A percentile compares a stretch with the other conserved stretches of the same genome.
These are phyloP conservation scores for Leccinum uliginosum DNA, from an alignment of 768 basidiomycete genomes.

Conservation along the genomic window DNA sequence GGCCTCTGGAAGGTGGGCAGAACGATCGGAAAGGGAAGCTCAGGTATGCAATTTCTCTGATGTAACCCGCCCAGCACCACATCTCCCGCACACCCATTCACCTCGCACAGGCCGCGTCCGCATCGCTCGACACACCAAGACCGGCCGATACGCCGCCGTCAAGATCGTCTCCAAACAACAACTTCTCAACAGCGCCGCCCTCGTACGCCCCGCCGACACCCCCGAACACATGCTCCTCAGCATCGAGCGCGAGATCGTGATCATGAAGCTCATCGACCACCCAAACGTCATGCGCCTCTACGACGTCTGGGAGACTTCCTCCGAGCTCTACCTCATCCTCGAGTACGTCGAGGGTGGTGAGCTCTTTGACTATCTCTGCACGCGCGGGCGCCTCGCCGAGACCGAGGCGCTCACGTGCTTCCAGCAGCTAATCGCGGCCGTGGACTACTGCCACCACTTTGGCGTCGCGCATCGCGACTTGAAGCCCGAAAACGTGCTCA, in stretches of 20 bases:
- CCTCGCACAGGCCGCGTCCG: constrained; percentile 71
- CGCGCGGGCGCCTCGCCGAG: constrained; percentile 63
- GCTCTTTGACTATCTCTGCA: constrained; percentile 88
- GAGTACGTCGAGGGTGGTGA: constrained; percentile 96
- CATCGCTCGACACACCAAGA: constrained; percentile 83
- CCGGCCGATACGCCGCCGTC: constrained; percentile 86
- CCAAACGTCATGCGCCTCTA: constrained; percentile 92
- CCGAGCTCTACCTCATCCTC: constrained; percentile 84
- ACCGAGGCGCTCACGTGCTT: constrained; percentile 82
- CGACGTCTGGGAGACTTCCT: constrained; percentile 95
- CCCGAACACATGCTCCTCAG: constrained; percentile 74
- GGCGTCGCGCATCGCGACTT: constrained; percentile 93
- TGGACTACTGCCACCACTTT: constrained; percentile 92
- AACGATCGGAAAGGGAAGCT: constrained; percentile 78
- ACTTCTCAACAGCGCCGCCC: constrained; percentile 57
- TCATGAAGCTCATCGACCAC: constrained; percentile 96
- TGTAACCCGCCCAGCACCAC: not conserved
- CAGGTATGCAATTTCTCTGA: constrained; percentile 43
- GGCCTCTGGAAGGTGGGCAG: constrained; percentile 82
- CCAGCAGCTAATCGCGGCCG: constrained; percentile 87
- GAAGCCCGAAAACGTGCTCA: constrained; percentile 90
- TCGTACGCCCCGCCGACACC: constrained; percentile 56
- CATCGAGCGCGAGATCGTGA: constrained; percentile 90
- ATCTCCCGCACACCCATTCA: not conserved
- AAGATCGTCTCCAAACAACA: constrained; percentile 86